These are phyloP conservation scores for Crithidia bombi DNA, from an alignment of 208 protist genomes.

Conservation along the genomic window DNA sequence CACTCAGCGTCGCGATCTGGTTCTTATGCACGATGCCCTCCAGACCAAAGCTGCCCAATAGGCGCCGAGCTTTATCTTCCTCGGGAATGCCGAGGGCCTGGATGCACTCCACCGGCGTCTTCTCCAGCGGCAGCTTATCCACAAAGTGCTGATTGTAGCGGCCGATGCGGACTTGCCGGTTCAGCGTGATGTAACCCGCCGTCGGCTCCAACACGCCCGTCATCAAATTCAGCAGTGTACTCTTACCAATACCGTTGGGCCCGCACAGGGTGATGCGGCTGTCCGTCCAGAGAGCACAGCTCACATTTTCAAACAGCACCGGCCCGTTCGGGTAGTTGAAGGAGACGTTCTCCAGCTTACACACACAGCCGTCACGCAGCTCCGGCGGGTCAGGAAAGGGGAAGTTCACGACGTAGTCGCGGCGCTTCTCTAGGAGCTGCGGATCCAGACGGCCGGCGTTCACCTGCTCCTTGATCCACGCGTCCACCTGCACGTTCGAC, in stretches of 20 bases:
- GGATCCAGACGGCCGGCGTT: conserved; percentile 66
- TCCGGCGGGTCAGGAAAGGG: conserved; percentile 79
- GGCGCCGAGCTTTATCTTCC: conserved; percentile 84
- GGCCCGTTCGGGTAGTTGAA: conserved; percentile 87
- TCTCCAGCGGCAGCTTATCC: conserved; percentile 90
- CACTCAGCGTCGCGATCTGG: conserved; percentile 92
- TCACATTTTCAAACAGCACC: conserved; percentile 76
- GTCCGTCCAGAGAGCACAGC: conserved; percentile 87
- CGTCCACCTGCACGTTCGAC: conserved; percentile 87
- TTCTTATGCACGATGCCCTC: conserved; percentile 89
- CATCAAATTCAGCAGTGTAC: conserved; percentile 93
- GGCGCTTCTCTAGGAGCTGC: conserved; percentile 80
- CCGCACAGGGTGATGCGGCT: conserved; percentile 91
- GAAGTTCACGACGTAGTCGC: conserved; percentile 91
- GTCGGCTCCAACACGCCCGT: conserved; percentile 83
- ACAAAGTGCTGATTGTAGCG: conserved; percentile 95
- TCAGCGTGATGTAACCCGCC: conserved; percentile 66
- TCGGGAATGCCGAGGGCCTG: conserved; percentile 60
- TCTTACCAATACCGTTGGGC: conserved; percentile 94
- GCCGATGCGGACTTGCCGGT: conserved; percentile 85
- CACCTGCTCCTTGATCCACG: conserved; percentile 78
- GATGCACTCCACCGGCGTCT: conserved; percentile 91
- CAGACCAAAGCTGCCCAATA: conserved; percentile 88
- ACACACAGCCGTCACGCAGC: conserved; percentile 84
- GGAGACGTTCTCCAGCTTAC: conserved; percentile 80